phyloP scores from a whole-genome alignment of 495 filamentous ascomycete species.

The Neurospora sp. region DNA sequence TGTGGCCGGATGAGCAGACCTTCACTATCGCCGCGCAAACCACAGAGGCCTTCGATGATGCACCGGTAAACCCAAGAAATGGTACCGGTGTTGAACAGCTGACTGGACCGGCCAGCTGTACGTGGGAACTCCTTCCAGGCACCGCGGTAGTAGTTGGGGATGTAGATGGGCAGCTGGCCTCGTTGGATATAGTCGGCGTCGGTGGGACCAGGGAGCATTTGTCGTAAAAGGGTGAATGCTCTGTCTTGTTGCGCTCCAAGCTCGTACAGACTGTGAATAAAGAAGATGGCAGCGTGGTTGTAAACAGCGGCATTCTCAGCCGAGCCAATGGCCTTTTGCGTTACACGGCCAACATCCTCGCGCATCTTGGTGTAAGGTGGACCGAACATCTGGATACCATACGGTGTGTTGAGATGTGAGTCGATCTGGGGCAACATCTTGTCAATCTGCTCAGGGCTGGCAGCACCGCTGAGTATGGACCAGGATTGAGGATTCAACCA shows the following conservation, averaged over 20 bases:
- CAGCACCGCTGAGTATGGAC: conserved; percentile 44
- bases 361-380: conserved; percentile 45
- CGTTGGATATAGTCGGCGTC: conserved; percentile 43
- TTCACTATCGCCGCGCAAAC: conserved; percentile 37
- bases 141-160: conserved; percentile 49
- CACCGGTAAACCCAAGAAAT: conserved; percentile 45
- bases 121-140: conserved; percentile 39
- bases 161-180: conserved; percentile 45
- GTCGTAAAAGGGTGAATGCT: conserved; percentile 38
- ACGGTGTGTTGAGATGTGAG: conserved; percentile 40
- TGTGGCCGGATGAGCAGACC: conserved; percentile 39
- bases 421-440: conserved; percentile 41
- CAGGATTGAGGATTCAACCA: conserved; percentile 49
- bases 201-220: conserved; percentile 42
- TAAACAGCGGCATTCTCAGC: conserved; percentile 48
- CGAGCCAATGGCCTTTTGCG: conserved; percentile 46
- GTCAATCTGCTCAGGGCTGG: conserved; percentile 29
- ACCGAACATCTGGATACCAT: conserved; percentile 44
- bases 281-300: conserved; percentile 47
- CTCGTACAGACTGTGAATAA: conserved; percentile 40
- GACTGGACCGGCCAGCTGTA: conserved; percentile 44
- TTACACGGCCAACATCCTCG: conserved; percentile 49
- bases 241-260: conserved; percentile 38
- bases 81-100: conserved; percentile 49
- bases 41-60: conserved; percentile 45